phyloP scores from a whole-genome alignment of 495 filamentous ascomycete genomes.

The Penicillium coffeae region DNA sequence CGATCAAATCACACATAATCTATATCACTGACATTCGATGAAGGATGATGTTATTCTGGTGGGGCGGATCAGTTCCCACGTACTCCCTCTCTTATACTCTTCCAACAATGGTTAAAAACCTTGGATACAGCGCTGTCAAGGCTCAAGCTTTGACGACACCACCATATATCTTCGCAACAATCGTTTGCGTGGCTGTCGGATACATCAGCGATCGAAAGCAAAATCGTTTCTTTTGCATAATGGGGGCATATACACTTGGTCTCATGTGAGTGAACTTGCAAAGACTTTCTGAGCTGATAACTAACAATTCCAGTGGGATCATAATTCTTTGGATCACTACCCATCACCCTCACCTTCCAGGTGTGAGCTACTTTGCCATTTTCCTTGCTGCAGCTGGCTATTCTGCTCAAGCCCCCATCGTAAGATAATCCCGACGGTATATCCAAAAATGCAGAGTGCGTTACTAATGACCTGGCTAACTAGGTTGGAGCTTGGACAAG shows the following conservation, averaged over 20 bases:
- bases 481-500: constrained; percentile 6
- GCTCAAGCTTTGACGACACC: constrained; percentile 18
- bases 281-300: no score
- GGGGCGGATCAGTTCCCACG: constrained; percentile 2
- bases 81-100: constrained; percentile 10
- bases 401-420: constrained; percentile 1
- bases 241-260: constrained; percentile 2
- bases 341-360: constrained; percentile 4
- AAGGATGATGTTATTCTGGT: constrained; percentile 7
- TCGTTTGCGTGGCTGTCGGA: constrained; percentile 1
- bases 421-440: not conserved
- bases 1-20: not conserved
- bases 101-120: constrained; percentile 15
- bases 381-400: constrained; percentile 13
- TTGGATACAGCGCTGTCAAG: constrained; percentile 16
- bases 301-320: constrained; percentile 1
- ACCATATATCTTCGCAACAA: constrained; percentile 16
- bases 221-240: not conserved
- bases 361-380: constrained; percentile 12
- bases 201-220: constrained; percentile 2
- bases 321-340: constrained; percentile 11
- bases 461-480: no score
- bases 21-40: not conserved
- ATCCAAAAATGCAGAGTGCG: no score
- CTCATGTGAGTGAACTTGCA: not conserved